Evolutionary conservation across 768 basidiomycete genomes (phyloP), one percentile per base, ranked within the genome.

Genomic region (Lactarius vividus): DNA sequence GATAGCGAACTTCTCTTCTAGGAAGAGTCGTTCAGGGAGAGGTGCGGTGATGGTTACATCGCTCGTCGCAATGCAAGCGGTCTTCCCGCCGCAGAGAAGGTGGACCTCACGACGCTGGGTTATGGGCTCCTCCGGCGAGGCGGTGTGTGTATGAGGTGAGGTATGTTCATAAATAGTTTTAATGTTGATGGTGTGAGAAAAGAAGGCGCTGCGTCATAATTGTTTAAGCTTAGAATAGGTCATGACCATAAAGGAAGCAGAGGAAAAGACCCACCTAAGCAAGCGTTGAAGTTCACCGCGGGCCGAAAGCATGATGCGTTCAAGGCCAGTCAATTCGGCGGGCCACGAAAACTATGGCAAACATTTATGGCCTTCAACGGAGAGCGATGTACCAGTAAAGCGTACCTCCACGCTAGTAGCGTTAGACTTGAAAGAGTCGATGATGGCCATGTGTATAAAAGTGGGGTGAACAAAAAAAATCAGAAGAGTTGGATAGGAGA

Each of bases 211-310:
- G 70, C 52, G 15, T 7, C 56, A 42, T 15, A 10, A 10, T 31
- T 40, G 33, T 65, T 57, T 39, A 28, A 13, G 2, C 5, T 40
- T 18, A 40, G 40, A 18, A 44, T 13, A 33, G 23, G 39, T 53
- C 23, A 35, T 59, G 39, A 39, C 44, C 35, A 5, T 37, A 37
- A 18, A n/a, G n/a, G 52, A 4, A 5, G n/a, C 26, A 59, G 31
- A 33, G 39, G 31, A 15, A 59, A 37, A 7, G 20, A 64, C 71
- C 20, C 70, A 87, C 88, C 88, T 89, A 29, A 90, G 75, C 20
- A 88, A 75, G 33, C 88, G 80, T 73, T 90, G 89, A 6, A 91
- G 74, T 72, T 90, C 87, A 3, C 88, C 89, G 69, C 87, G 87
- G 0, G 88, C 84, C 40, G 86, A 83, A 35, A 89, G 80, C 62